Conservation (phyloP, 495 filamentous ascomycete species). For the Parathielavia appendiculata region DNA sequence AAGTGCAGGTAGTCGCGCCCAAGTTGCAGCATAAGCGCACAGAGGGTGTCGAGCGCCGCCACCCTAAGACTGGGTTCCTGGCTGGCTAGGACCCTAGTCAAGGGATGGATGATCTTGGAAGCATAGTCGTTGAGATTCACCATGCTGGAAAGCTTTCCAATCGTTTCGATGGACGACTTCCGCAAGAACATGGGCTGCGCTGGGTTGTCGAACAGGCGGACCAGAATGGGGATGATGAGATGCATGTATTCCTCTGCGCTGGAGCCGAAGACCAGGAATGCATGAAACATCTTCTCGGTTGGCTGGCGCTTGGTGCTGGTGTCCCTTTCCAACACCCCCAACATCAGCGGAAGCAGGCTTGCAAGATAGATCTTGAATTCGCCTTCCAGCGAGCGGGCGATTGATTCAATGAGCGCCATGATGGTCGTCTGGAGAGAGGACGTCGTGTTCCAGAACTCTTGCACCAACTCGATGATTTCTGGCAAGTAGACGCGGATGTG, state of each 20-base stretch:
- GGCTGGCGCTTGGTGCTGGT: constrained; percentile 63
- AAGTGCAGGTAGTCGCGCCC: constrained; percentile 94
- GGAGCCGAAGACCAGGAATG: constrained; percentile 92
- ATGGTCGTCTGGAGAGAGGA: constrained; percentile 82
- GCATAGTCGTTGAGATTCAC: constrained; percentile 98
- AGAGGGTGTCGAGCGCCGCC: constrained; percentile 91
- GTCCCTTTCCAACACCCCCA: constrained; percentile 86
- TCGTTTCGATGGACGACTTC: constrained; percentile 86
- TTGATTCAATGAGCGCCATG: constrained; percentile 81
- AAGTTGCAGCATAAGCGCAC: constrained; percentile 90
- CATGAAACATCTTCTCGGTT: constrained; percentile 86
- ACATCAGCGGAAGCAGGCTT: constrained; percentile 81
- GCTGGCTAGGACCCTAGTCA: constrained; percentile 70
- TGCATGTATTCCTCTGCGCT: constrained; percentile 99
- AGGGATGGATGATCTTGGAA: constrained; percentile 85
- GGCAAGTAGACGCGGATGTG: constrained; percentile 87
- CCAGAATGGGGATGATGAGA: constrained; percentile 93
- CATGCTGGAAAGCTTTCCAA: constrained; percentile 89
- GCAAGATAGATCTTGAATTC: constrained; percentile 97
- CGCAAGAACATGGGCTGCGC: constrained; percentile 71
- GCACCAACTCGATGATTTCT: constrained; percentile 74
- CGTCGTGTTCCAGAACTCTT: constrained; percentile 77
- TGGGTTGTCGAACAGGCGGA: constrained; percentile 81
- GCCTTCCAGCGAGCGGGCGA: constrained; percentile 87
- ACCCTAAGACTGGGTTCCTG: constrained; percentile 67